Base-by-base conservation (phyloP, 176 grass and related monocot genomes). In the Melocanna baccifera region DNA sequence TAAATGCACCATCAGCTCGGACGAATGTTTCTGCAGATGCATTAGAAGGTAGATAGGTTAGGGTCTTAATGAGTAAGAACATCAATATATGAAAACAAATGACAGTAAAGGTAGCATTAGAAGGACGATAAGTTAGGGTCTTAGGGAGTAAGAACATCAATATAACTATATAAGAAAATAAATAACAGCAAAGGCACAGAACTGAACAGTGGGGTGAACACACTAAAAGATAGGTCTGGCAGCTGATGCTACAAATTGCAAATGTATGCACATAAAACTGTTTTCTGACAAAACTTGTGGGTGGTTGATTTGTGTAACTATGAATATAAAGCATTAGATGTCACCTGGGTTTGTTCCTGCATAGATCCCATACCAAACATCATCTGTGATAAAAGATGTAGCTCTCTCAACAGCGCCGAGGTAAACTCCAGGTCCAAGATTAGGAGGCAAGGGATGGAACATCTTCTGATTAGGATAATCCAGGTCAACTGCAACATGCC, bases 401-500 rank as follows among this genome's bases (percentile, higher is more conserved):
- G 89, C 93, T 87, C 96, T 90, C 87, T 96, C 96, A 4, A 98
- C 96, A 70, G 96, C 93, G 20, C 96, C 96, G 29, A 98, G 77
- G 87, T 98, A 98, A 81, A 98, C 96, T 71, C 96, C 96, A 75
- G 93, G 96, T 19, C 96, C 96, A 67, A 98, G 96, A 85, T 98
- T 98, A 45, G 96, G 93, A 50, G 96, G 96, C 80, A 98, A 87
- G 16, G 96, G 96, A 87, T 98, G 96, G 92, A 98, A 98, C 96
- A 98, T 98, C 80, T 98, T 98, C 76, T 98, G 96, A 73, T 96
- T 98, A 84, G 96, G 96, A 75, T 96, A 98, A 82, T 98, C 96
- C 68, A 96, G 85, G 86, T 98, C 96, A 71, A 98, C 96, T 3
- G 96, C 93, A 34, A 96, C 96, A 90, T 98, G 96, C 7, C 93